Evolutionary conservation across 2,329 filamentous ascomycete genomes (phyloP).

Genomic region (Leptosphaerulina australis): DNA sequence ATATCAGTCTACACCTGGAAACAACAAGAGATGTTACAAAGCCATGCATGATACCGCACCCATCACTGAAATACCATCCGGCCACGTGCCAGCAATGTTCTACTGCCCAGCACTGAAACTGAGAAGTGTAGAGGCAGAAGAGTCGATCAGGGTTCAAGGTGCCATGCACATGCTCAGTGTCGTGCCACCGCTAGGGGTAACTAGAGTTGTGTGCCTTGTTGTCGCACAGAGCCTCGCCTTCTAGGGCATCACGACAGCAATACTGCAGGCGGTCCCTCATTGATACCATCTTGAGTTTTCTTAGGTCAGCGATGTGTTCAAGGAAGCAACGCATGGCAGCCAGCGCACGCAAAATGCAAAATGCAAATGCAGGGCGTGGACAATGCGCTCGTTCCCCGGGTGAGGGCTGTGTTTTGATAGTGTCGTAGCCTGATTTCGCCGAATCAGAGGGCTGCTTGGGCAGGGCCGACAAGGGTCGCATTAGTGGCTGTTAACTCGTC

Average conservation of each 20-base stretch:
- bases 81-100: conserved; percentile 2
- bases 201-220: conserved; percentile 6
- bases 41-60: too few species aligned
- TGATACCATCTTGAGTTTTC: not conserved
- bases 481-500: conserved; percentile 11
- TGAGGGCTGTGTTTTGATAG: conserved; percentile 27
- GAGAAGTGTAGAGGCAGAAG: conserved; percentile 1
- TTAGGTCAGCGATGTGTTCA: not conserved
- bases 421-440: not conserved
- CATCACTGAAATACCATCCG: not conserved
- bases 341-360: conserved; percentile 15
- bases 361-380: conserved; percentile 11
- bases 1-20: not conserved
- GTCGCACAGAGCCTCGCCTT: conserved; percentile 8
- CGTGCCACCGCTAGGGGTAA: conserved; percentile 10
- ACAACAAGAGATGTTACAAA: not conserved
- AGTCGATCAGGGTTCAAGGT: conserved; percentile 12
- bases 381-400: conserved; percentile 23
- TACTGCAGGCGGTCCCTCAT: not conserved
- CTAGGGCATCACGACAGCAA: not conserved
- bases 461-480: conserved; percentile 16
- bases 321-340: not conserved
- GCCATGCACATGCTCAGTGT: conserved; percentile 17
- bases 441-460: conserved; percentile 15
- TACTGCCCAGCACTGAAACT: not conserved